Base-by-base conservation (phyloP, 2,329 filamentous ascomycete species). In the Fusarium mundagurra region DNA sequence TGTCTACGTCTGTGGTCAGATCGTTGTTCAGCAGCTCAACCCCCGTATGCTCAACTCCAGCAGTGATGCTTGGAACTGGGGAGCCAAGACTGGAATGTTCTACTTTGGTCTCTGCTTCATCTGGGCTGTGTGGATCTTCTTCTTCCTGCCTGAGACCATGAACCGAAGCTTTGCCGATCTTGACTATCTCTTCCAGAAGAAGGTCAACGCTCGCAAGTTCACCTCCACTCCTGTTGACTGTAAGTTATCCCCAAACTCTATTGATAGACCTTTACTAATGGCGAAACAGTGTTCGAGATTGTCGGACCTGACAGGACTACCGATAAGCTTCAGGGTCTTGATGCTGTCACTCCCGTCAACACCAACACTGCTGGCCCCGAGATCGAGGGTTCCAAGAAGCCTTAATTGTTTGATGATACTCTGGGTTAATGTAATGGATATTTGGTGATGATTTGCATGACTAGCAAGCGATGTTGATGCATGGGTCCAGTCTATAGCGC, bases 151-250 rank as follows among this genome's bases (percentile, higher is more conserved):
- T 8, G 89, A 90, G 81, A 87, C 88, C 18, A 85, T 84, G 65
- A 87, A 85, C 36, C 83, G 86, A 48, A 88, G 86, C 3, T 86
- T 88, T 64, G 87, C 85, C 48, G 88, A 91, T 80, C 83, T 91
- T 13, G 88, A 90, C 67, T 79, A 86, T 6, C 79, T 91, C 69
- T 91, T 91, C 75, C 84, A 88, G 67, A 80, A 82, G 64, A 76
- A 77, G 36, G 77, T 83, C 27, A 78, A 82, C 17, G 84, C 86
- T 3, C 80, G 85, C 82, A 81, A 84, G 59, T 86, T 83, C 55
- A 39, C 62, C 0, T 71, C 76, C 5, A 67, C 78, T 31, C 76
- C 77, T 14, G 39, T 81, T 39, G 80, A 81, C 33, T 61, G 80
- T 81, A 76, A 76, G 79, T 77, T 53, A 8, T 38, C 11, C 1